phyloP scores from a whole-genome alignment of 495 filamentous ascomycete genomes.

The Paragyromitra xinjiangensis region DNA sequence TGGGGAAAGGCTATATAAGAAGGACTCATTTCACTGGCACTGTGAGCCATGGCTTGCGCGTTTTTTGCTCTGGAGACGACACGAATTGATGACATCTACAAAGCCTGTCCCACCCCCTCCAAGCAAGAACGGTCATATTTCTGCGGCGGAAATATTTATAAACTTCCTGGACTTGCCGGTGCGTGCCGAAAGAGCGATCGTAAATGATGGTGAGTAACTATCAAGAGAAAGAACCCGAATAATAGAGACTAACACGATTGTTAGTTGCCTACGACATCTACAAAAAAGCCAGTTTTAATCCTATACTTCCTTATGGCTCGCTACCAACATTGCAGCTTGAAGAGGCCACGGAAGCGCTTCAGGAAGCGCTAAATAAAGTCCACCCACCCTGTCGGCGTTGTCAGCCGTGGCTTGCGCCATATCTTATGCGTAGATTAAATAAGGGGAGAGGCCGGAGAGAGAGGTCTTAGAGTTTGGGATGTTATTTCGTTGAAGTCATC shows the following conservation, averaged over 20 bases:
- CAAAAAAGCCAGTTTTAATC: not conserved
- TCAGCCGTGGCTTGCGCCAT: not conserved
- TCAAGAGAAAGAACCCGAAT: not conserved
- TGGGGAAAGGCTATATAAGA: not conserved
- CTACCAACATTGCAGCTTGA: not conserved
- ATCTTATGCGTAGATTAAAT: not conserved
- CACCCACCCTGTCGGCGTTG: conserved; percentile 1
- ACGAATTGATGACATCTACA: not conserved
- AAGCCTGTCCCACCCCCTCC: not conserved
- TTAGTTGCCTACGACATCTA: not conserved
- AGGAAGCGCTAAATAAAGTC: not conserved
- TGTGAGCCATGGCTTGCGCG: not conserved
- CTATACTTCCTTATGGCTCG: not conserved
- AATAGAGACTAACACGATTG: not conserved
- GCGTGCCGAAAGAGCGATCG: not conserved
- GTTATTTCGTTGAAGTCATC: no score
- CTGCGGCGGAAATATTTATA: not conserved
- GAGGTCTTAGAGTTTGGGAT: no score
- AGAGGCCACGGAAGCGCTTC: not conserved
- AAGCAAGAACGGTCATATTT: not conserved
- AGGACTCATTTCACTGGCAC: not conserved
- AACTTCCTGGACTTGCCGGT: not conserved
- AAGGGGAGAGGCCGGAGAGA: not conserved
- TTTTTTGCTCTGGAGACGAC: not conserved
- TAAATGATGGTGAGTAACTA: not conserved